A percentile compares a stretch with the other conserved stretches of the same genome.
Evolutionary conservation across 2,329 filamentous ascomycete species (phyloP).

Genomic region (Aureobasidium sp.): DNA sequence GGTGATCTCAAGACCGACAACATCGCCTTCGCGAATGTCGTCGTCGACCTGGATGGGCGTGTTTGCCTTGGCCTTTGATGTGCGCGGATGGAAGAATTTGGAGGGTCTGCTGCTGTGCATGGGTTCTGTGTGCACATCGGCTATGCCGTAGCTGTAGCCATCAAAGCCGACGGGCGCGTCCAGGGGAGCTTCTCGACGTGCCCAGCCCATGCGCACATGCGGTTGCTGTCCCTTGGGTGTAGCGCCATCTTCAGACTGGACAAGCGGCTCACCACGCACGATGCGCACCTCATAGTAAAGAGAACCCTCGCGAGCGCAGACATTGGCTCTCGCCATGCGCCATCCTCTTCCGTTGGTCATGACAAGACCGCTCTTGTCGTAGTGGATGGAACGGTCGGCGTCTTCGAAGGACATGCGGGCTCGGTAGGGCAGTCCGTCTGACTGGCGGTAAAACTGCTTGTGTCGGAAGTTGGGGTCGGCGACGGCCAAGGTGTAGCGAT

Average conservation of each 20-base stretch:
- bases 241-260: conserved; percentile 28
- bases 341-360: conserved; percentile 90
- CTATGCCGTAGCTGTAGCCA: conserved; percentile 87
- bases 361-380: conserved; percentile 59
- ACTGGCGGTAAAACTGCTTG: conserved; percentile 80
- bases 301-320: conserved; percentile 78
- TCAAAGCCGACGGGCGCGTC: conserved; percentile 82
- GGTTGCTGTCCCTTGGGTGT: conserved; percentile 38
- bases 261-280: conserved; percentile 59
- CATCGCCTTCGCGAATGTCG: conserved; percentile 80
- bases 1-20: conserved; percentile 87
- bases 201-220: conserved; percentile 75
- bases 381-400: conserved; percentile 73
- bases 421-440: conserved; percentile 74
- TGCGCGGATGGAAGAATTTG: conserved; percentile 54
- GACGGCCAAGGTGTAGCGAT: conserved; percentile 84
- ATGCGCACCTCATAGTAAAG: conserved; percentile 95
- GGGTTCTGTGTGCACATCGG: conserved; percentile 82
- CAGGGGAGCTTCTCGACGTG: conserved; percentile 67
- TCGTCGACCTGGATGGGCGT: conserved; percentile 33
- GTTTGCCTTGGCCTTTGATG: conserved; percentile 30
- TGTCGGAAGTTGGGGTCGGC: conserved; percentile 81
- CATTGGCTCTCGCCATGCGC: conserved; percentile 82
- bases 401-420: conserved; percentile 90
- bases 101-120: conserved; percentile 91